Percentiles rank a stretch among this genome's conserved stretches.
These are phyloP conservation scores for Diplocarpon rosae DNA, from an alignment of 2,329 filamentous ascomycete genomes.

Conservation along the genomic window DNA sequence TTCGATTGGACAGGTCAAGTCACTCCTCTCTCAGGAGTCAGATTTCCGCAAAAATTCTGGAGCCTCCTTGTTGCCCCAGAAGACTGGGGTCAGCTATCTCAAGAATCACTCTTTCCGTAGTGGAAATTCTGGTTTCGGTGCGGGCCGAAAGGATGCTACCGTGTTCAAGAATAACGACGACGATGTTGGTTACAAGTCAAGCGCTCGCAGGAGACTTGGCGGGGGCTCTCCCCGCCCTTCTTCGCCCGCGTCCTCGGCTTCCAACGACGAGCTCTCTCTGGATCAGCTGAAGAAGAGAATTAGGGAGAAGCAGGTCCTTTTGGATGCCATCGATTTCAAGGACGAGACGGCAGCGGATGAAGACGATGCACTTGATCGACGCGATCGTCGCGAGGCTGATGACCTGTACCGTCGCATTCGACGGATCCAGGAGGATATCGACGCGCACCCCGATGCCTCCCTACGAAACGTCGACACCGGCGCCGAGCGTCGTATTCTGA, in stretches of 20 bases:
- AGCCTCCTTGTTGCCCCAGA: slow-evolving; percentile 82
- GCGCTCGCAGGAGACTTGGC: slow-evolving; percentile 73
- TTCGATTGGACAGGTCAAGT: slow-evolving; percentile 88
- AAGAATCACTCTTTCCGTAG: slow-evolving; percentile 88
- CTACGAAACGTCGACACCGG: slow-evolving; percentile 67
- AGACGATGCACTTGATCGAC: slow-evolving; percentile 81
- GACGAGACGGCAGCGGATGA: slow-evolving; percentile 85
- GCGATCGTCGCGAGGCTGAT: slow-evolving; percentile 84
- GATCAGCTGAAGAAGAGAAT: slow-evolving; percentile 91
- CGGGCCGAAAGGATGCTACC: slow-evolving; percentile 80
- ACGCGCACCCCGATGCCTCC: slow-evolving; percentile 71
- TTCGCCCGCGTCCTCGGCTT: slow-evolving; percentile 55
- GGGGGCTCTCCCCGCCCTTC: slow-evolving; percentile 68
- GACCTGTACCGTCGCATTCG: slow-evolving; percentile 89
- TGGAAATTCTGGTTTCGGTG: slow-evolving; percentile 40
- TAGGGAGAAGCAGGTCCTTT: slow-evolving; percentile 81
- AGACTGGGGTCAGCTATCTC: slow-evolving; percentile 95
- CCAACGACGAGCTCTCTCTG: slow-evolving; percentile 70
- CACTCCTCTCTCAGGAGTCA: slow-evolving; percentile 78
- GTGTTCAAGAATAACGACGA: slow-evolving; percentile 96
- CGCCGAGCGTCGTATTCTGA: slow-evolving; percentile 74
- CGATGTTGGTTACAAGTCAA: slow-evolving; percentile 84
- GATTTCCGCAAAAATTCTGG: slow-evolving; percentile 82
- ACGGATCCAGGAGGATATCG: slow-evolving; percentile 87
- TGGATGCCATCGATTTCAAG: slow-evolving; percentile 93